Percentiles rank a stretch among this genome's conserved stretches.
Evolutionary conservation across 2,329 filamentous ascomycete species (phyloP).

Genomic region (Xylaria sp.): DNA sequence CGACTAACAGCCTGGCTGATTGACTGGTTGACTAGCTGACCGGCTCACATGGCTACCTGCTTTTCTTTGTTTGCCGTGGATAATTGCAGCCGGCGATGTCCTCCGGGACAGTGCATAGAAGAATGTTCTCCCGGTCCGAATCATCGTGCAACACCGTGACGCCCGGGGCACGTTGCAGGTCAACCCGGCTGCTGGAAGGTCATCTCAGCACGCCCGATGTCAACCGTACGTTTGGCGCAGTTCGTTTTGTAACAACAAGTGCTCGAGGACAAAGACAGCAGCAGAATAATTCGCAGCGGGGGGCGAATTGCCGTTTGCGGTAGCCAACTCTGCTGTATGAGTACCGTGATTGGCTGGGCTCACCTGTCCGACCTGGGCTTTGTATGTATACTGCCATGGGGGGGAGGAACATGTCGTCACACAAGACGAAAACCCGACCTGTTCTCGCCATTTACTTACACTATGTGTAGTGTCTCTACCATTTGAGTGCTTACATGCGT

Average conservation of each 20-base stretch:
- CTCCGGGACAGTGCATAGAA: slow-evolving; percentile 18
- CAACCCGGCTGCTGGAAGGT: not conserved
- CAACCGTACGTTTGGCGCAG: not conserved
- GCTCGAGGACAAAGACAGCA: not conserved
- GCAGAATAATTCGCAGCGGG: not conserved
- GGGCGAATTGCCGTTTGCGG: slow-evolving; percentile 32
- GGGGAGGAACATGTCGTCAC: not conserved
- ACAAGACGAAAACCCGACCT: not conserved
- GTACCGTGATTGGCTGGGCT: slow-evolving; percentile 22
- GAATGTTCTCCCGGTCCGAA: not conserved
- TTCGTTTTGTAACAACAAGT: not conserved
- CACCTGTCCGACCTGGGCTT: not conserved
- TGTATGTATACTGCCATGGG: not conserved
- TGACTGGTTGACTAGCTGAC: no score
- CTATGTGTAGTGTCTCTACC: not conserved
- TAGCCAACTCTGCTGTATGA: slow-evolving; percentile 4
- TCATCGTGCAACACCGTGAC: not conserved
- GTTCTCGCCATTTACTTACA: not conserved
- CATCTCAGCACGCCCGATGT: not conserved
- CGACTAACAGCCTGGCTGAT: not conserved
- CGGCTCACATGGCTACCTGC: slow-evolving; percentile 37
- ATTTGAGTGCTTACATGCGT: not conserved
- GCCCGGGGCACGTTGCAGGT: not conserved
- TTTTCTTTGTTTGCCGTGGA: slow-evolving; percentile 39
- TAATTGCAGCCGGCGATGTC: slow-evolving; percentile 36